A percentile compares a stretch with the other conserved stretches of the same genome.
These are phyloP conservation scores for Trametes cinnabarina DNA, from an alignment of 768 basidiomycete species.

Conservation along the genomic window DNA sequence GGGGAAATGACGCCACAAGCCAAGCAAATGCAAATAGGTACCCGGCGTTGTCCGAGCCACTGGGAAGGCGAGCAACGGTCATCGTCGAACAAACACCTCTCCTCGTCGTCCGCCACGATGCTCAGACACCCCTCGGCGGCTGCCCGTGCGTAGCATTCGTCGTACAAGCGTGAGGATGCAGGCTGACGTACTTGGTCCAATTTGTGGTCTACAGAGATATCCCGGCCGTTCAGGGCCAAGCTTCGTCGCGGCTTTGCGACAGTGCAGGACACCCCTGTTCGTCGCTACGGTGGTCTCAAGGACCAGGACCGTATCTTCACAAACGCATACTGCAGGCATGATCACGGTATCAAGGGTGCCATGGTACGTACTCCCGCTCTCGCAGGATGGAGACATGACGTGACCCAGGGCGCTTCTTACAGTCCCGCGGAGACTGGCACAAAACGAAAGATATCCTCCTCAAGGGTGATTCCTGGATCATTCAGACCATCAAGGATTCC, in stretches of 20 bases:
- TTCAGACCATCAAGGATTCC: conserved; percentile 93
- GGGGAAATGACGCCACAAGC: conserved; percentile 1
- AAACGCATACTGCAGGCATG: conserved; percentile 84
- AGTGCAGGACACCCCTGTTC: conserved; percentile 79
- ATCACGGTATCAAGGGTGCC: conserved; percentile 92
- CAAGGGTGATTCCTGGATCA: conserved; percentile 97
- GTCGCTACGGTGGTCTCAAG: conserved; percentile 89
- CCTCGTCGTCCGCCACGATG: conserved; percentile 30
- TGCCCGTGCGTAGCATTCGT: conserved; percentile 20
- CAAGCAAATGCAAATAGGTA: conserved; percentile 12
- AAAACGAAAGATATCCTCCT: conserved; percentile 92
- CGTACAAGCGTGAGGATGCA: neutral
- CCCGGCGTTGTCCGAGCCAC: conserved; percentile 20
- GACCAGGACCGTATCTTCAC: conserved; percentile 96
- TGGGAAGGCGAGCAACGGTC: conserved; percentile 9
- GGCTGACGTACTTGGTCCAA: neutral
- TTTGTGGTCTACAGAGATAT: conserved; percentile 16
- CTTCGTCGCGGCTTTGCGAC: conserved; percentile 57
- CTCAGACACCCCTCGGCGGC: conserved; percentile 30
- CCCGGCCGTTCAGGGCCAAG: conserved; percentile 31
- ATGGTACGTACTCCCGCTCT: conserved; percentile 46
- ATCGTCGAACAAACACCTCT: conserved; percentile 17
- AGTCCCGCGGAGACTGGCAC: conserved; percentile 98
- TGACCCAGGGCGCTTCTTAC: conserved; percentile 1
- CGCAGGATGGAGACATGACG: neutral